Base-by-base conservation (phyloP, 2,329 filamentous ascomycete genomes). In the Botrytis porri region DNA sequence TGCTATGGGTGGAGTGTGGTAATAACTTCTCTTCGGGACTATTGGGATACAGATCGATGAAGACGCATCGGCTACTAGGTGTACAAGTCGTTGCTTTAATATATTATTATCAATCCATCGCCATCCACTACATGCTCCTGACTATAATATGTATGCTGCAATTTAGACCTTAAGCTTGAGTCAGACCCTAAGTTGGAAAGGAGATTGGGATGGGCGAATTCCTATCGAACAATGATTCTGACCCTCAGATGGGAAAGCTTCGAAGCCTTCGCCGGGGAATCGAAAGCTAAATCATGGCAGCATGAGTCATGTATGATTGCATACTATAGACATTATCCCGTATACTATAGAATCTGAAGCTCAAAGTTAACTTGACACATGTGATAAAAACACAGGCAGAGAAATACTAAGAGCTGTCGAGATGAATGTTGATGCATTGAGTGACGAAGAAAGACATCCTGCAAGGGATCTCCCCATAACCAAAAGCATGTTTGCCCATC, bases 211-310 rank as follows among this genome's bases (percentile, higher is more conserved):
- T 16, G 5, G n/a, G 48, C 48, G 25, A 16, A n/a, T 0, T 14
- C 25, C 0, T 16, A 16, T 14, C 0, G 12, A 54, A 16, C 4
- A n/a, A 54, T 54, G 0, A n/a, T 1, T n/a, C 0, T n/a, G 25
- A 3, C 14, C 48, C 25, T 16, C 5, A 7, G 1, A 54, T 16
- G 48, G 12, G 48, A 16, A 45, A 16, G 25, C 25, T 8, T 54
- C 5, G 12, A 7, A n/a, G 16, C 2, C 48, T 16, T n/a, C 25
- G 16, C 14, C n/a, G 0, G 6, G 12, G 6, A n/a, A 7, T 54
- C 25, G 48, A n/a, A n/a, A 7, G 12, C 1, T 16, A 7, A 1
- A n/a, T n/a, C 4, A n/a, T 16, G 48, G 25, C 25, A n/a, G 1
- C 0, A n/a, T 54, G 25, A 16, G 5, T n/a, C 16, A 16, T n/a